Evolutionary conservation across 352 stramenopile species (phyloP).

Genomic region (Globisporangium recalcitrans): DNA sequence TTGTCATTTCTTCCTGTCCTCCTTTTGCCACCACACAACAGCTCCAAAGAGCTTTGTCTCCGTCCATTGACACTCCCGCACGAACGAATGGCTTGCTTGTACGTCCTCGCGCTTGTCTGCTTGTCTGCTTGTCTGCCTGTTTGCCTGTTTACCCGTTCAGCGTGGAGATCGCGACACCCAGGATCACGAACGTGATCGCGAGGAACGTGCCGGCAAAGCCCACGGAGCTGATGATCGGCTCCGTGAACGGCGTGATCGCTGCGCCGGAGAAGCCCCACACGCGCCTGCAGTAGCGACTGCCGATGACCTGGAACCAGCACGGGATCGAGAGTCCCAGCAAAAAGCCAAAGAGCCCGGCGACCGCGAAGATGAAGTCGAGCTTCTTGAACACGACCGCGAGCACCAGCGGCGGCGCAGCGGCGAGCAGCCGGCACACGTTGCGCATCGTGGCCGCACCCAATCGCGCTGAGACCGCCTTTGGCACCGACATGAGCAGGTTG

Average conservation of each 20-base stretch:
- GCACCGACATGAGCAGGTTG: conserved; percentile 84
- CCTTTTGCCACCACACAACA: no score
- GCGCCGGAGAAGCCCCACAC: conserved; percentile 65
- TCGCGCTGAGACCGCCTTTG: conserved; percentile 43
- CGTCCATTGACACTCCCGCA: no score
- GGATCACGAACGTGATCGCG: conserved; percentile 63
- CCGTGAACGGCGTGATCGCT: conserved; percentile 67
- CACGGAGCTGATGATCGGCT: conserved; percentile 59
- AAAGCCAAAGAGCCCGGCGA: conserved; percentile 78
- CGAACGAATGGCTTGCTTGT: no score
- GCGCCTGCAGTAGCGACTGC: conserved; percentile 70
- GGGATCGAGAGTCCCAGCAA: conserved; percentile 72
- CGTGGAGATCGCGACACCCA: conserved; percentile 58
- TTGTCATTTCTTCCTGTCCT: no score
- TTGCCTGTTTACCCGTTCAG: conserved; percentile 32
- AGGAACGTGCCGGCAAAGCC: conserved; percentile 56
- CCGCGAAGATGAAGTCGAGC: conserved; percentile 80
- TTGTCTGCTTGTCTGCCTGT: no score
- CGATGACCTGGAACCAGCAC: conserved; percentile 81
- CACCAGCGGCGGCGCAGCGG: conserved; percentile 57
- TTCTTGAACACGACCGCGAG: conserved; percentile 82
- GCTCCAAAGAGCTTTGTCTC: no score
- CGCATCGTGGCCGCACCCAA: conserved; percentile 43
- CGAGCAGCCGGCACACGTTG: conserved; percentile 61
- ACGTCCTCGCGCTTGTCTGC: no score